These are phyloP conservation scores for Blastobotrys aristatus DNA, from an alignment of 1,139 yeast genomes.

Conservation along the genomic window DNA sequence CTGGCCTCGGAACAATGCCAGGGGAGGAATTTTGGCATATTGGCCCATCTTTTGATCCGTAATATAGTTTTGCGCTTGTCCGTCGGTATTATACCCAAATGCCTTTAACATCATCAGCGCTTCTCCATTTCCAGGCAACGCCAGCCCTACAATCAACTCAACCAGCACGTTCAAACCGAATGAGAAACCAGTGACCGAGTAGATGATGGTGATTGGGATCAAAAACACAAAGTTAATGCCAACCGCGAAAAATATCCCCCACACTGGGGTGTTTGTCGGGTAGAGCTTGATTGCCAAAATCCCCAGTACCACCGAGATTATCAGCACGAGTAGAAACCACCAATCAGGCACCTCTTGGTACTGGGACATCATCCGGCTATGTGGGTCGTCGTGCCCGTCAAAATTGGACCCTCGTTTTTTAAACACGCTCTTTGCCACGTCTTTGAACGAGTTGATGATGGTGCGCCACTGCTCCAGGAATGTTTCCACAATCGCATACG, in stretches of 20 bases:
- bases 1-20: constrained; percentile 55
- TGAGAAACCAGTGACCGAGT: constrained; percentile 49
- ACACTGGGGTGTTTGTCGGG: constrained; percentile 42
- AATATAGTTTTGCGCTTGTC: constrained; percentile 54
- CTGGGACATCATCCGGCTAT: constrained; percentile 49
- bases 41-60: constrained; percentile 55
- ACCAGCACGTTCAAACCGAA: constrained; percentile 57
- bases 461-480: constrained; percentile 25
- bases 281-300: constrained; percentile 45
- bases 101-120: constrained; percentile 58
- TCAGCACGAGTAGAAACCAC: constrained; percentile 48
- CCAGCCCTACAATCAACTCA: constrained; percentile 58
- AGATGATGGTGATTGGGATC: constrained; percentile 44
- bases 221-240: constrained; percentile 52
- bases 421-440: constrained; percentile 10
- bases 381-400: constrained; percentile 47
- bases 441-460: constrained; percentile 14
- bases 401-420: constrained; percentile 25
- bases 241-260: constrained; percentile 55
- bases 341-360: constrained; percentile 62
- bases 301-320: constrained; percentile 47
- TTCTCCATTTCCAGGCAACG: constrained; percentile 57
- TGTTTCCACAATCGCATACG: constrained; percentile 48
- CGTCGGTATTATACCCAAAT: constrained; percentile 53
- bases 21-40: constrained; percentile 54